Base-by-base conservation (phyloP, 768 basidiomycete genomes). In the Nidularia sp. region DNA sequence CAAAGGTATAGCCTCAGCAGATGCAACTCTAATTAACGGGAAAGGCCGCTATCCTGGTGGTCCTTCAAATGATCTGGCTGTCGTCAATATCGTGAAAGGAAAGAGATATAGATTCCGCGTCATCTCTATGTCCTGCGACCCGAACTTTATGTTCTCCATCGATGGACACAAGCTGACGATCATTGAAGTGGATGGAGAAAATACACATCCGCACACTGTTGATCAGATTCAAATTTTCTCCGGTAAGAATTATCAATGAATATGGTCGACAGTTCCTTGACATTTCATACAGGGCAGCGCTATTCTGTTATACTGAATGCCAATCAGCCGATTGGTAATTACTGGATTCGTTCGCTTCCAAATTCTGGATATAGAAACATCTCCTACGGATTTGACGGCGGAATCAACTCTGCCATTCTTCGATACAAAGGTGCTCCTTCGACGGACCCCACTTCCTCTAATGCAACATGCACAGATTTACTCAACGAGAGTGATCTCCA, bases 131-230 rank as follows among this genome's bases (percentile, higher is more conserved):
- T 60, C 63, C 10, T 64, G 62, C 53, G 53, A 60, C 9, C 74
- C 58, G 66, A 68, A 68, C 53, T 73, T 68, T 56, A 57, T 55
- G 2, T 74, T 81, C 65, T 73, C 70, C 4, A 78, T 80, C 53
- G 75, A 78, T 42, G 61, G 63, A 3, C 79, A 80, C 57, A 60
- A 60, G 5, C 57, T 80, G 53, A 78, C 71, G 0, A 58, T 80
- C 53, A 79, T 79, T 42, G 79, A 80, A 60, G 74, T 67, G 1
- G 79, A 80, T 45, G 74, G 73, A 6, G 53, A 67, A 45, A 70
- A 69, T 47, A 63, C 68, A 7, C 45, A 68, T 29, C 77, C 80
- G 0, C 52, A 70, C 9, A 51, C 49, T 0, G 71, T 76, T 3
- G 72, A 78, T 48, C 57, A 64, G 8, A 70, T 80, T 46, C 60